Base-by-base conservation (phyloP, 2,329 filamentous ascomycete species). In the Neoarthrinium moseri region DNA sequence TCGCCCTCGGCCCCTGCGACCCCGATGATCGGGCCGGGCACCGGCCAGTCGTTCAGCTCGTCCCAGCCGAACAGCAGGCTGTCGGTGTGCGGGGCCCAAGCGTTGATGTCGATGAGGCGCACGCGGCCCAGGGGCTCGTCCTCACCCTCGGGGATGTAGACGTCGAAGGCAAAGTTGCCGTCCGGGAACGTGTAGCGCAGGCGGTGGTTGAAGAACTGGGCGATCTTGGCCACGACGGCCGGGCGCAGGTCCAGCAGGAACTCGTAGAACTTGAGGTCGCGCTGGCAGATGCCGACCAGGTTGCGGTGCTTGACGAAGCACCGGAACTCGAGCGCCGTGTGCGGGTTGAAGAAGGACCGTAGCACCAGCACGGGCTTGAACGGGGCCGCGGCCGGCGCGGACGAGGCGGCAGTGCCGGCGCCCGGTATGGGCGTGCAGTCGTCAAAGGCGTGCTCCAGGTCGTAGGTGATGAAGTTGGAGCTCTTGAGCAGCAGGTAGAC, bases 401-500 rank as follows among this genome's bases (percentile, higher is more conserved):
- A 66, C n/a, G 56, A 44, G 18, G 52, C 56, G 2, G 62, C 50
- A 1, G 73, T 72, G 44, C 83, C n/a, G 36, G 63, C 47, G 45
- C 71, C 66, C n/a, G 56, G 45, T 18, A 52, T 57, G 2, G 62
- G 50, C 1, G 73, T 72, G 44, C 83, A 87, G 55, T 86, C 91
- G 53, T 95, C 89, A 55, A 96, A 97, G 2, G 91, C 90, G 63
- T 96, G 89, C 60, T 95, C 88, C 6, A 99, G 75, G 62, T 99
- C 94, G 65, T 97, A 91, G 4, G 89, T 95, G 49, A 97, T 77
- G 60, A 99, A 97, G 59, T 91, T 91, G 21, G 91, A 96, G 59
- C 87, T 91, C 71, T 99, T 99, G 12, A 99, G 78, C 1, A 99
- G 78, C 13, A 97, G 78, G 62, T 97, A 99, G 35, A 99, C 82